Evolutionary conservation across 2,329 filamentous ascomycete species (phyloP), one percentile per base, ranked within the genome.

Genomic region (Diplocarpon mali): DNA sequence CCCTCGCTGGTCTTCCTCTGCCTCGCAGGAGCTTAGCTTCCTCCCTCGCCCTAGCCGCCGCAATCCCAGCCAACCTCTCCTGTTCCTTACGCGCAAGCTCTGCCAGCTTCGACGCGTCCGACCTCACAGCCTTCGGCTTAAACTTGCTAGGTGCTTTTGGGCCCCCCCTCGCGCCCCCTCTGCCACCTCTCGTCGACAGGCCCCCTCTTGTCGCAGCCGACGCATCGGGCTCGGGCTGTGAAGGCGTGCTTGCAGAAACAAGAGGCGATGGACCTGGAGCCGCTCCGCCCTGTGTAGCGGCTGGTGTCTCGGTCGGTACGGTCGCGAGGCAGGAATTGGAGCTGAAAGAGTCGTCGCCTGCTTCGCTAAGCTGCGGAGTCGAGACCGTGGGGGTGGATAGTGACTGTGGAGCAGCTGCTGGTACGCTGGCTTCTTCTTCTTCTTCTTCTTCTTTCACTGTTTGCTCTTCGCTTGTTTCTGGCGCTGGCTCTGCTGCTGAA

Each of bases 71-170:
- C 28, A 45, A 29, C 11, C 47, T 45, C 37, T 39, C 44, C 39
- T 51, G 10, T 46, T 53, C 38, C 39, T 48, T 47, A 44, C 47
- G 44, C 10, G 53, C 54, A 24, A 57, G 39, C 27, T 54, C 52
- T 8, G 58, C 52, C 34, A 56, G 46, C 40, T 58, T 57, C 5
- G 32, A 45, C 20, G 47, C 49, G 49, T 53, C 51, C 47, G 57
- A 52, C 32, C 60, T 46, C n/a, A 58, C 43, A 48, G 45, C 51
- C 32, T 57, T 60, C 5, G 60, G 60, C 43, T 62, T 63, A 45
- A 62, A 63, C 47, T 54, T 60, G 34, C 56, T 59, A 28, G 43
- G 28, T 3, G 38, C 44, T 28, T 51, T 42, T 20, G 46, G 27
- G 13, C 47, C 44, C 11, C 42, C 40, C 28, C 40, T 43, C 10